Conservation (phyloP, 2,329 filamentous ascomycete species). For the Simplicillium sp. region DNA sequence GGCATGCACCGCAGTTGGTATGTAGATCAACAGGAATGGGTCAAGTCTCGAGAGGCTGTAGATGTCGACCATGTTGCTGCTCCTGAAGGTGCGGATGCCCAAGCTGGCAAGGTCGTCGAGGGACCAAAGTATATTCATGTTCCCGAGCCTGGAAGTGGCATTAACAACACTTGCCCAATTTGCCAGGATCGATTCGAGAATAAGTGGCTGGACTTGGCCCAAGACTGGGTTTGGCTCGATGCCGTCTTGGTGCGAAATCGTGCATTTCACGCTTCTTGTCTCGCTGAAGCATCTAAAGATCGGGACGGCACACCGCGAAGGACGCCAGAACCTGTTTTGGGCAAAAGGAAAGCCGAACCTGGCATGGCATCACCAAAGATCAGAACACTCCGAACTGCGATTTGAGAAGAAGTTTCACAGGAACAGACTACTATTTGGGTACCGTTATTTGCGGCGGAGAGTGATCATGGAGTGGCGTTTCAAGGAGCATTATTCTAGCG, state of each 20-base stretch:
- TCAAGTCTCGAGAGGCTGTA: conserved; percentile 71
- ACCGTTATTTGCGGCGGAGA: too few species aligned
- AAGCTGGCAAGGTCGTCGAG: conserved; percentile 32
- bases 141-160: conserved; percentile 65
- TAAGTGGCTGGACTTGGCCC: conserved; percentile 82
- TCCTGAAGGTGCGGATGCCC: conserved; percentile 24
- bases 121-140: conserved; percentile 70
- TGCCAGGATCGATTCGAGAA: conserved; percentile 94
- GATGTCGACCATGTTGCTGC: conserved; percentile 46
- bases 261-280: conserved; percentile 85
- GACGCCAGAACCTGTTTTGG: conserved; percentile 57
- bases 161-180: conserved; percentile 78
- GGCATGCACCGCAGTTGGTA: conserved; percentile 94
- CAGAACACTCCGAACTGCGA: too few species aligned
- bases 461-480: too few species aligned
- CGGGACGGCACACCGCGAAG: conserved; percentile 32
- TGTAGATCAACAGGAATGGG: conserved; percentile 89
- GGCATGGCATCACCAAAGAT: too few species aligned
- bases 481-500: too few species aligned
- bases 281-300: conserved; percentile 69
- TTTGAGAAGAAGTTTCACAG: too few species aligned
- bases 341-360: conserved; percentile 66
- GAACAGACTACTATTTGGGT: too few species aligned
- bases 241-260: conserved; percentile 67
- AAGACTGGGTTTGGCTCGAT: conserved; percentile 97